phyloP scores from a whole-genome alignment of 257 asterid species.

The Fraxinus pennsylvanica region DNA sequence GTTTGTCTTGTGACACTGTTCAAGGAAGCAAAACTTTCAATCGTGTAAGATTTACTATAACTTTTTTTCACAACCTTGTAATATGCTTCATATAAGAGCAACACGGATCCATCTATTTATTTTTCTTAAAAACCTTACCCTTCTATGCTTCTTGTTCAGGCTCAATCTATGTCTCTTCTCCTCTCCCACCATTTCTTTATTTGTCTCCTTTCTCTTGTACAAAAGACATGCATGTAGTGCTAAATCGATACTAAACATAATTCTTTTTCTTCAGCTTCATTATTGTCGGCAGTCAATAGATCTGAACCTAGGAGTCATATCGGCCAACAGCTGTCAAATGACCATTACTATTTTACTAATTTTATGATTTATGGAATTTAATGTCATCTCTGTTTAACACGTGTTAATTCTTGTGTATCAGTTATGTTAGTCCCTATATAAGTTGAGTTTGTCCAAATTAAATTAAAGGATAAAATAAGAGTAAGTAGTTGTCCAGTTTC shows the following conservation, averaged over 20 bases:
- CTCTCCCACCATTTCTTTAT: background rate
- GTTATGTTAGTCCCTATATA: background rate
- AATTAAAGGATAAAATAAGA: background rate
- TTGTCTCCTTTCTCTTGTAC: background rate
- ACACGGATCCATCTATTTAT: background rate
- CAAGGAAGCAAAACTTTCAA: background rate
- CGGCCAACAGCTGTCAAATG: background rate
- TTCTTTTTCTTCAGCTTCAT: background rate
- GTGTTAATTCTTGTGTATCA: background rate
- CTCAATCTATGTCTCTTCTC: background rate
- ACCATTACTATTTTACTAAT: background rate
- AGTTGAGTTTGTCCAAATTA: background rate
- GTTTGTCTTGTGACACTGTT: background rate
- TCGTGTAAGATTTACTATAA: background rate
- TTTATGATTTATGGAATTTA: background rate
- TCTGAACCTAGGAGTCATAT: background rate
- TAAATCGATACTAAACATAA: background rate
- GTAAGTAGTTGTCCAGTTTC: background rate
- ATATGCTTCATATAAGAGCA: background rate
- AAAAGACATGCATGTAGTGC: background rate
- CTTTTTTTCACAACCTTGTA: background rate
- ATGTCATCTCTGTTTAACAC: background rate
- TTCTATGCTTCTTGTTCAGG: background rate
- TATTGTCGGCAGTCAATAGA: background rate
- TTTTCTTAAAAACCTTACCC: background rate